A percentile compares a stretch with the other conserved stretches of the same genome.
These are phyloP conservation scores for Nicotiana rustica DNA, from an alignment of 305 asterid species.

Conservation along the genomic window DNA sequence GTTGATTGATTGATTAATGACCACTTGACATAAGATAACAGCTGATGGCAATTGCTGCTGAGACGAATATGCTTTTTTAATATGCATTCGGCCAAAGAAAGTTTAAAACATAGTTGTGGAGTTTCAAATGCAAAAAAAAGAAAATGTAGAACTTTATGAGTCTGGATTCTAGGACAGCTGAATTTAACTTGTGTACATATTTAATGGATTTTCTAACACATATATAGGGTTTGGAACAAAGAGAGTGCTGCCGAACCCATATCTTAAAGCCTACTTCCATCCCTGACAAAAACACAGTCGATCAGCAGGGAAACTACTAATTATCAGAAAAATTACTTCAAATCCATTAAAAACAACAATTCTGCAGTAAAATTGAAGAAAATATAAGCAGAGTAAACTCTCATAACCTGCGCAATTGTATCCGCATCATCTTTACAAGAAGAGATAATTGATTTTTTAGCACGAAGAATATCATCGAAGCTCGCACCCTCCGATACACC, in stretches of 20 bases:
- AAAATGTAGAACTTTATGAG: too few relatives aligned
- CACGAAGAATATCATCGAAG: slow-evolving; percentile 92
- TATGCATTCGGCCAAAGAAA: background rate
- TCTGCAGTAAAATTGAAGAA: slow-evolving; percentile 1
- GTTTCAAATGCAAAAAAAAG: background rate
- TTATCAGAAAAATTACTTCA: background rate
- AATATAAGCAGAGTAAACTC: background rate
- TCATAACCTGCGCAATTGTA: slow-evolving; percentile 15
- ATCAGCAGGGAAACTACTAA: slow-evolving; percentile 19
- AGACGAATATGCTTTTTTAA: background rate
- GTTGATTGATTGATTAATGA: slow-evolving; percentile 21
- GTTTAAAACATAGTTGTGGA: slow-evolving; percentile 5
- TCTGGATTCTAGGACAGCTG: too few relatives aligned
- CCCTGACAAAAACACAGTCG: background rate
- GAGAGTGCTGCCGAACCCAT: too few relatives aligned
- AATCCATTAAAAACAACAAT: background rate
- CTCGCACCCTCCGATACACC: slow-evolving; percentile 94
- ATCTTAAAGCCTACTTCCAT: too few relatives aligned
- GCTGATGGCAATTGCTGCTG: background rate
- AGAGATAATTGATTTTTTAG: slow-evolving; percentile 76
- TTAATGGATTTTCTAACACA: too few relatives aligned
- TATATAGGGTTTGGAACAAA: too few relatives aligned
- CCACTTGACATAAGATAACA: background rate
- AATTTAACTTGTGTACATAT: too few relatives aligned
- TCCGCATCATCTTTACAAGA: slow-evolving; percentile 80